Evolutionary conservation across 805 yeast genomes (phyloP), one percentile per base, ranked within the genome.

Genomic region (Debaryomyces castellii): DNA sequence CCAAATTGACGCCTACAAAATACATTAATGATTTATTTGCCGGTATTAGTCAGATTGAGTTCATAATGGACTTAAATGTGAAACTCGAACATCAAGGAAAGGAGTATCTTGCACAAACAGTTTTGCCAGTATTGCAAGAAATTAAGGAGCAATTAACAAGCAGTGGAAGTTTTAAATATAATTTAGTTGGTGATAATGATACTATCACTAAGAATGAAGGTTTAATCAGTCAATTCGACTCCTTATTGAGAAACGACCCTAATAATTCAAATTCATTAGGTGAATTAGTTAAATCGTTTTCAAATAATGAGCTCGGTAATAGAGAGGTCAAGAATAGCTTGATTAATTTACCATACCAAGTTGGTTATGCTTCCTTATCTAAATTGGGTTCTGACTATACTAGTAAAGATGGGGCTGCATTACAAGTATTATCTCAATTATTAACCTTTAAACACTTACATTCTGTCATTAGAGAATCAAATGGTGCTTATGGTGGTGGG

Each of bases 401-500:
- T 3, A 75, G 82, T 42, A 67, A 74, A 41, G 97, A 92, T 52
- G 90, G 96, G 30, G 96, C 98, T 0, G 74, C 89, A 1, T 74
- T 94, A 37, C 96, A 89, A 64, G 81, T 94, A 0, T 72, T 94
- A 39, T 77, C 97, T 1, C 91, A 86, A 54, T 63, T 94, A 47
- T 64, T 90, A 53, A 85, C 96, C 0, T 91, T 85, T 66, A 88
- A 87, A 58, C 81, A 87, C 53, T 70, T 94, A 40, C 99, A 94
- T 64, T 80, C 89, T 10, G 96, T 90, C 51, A 82, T 94, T 32
- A 80, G 99, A 53, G 99, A 94, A 60, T 82, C 92, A 58, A 96
- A 96, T 46, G 99, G 99, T 48, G 99, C 99, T 0, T 94, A 94
- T 60, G 99, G 99, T 6, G 98, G 96, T 5, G 99, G 99, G 3